A percentile compares a stretch with the other conserved stretches of the same genome.
Conservation (phyloP, 345 rosid genomes). For the Geranium rotundifolium region DNA sequence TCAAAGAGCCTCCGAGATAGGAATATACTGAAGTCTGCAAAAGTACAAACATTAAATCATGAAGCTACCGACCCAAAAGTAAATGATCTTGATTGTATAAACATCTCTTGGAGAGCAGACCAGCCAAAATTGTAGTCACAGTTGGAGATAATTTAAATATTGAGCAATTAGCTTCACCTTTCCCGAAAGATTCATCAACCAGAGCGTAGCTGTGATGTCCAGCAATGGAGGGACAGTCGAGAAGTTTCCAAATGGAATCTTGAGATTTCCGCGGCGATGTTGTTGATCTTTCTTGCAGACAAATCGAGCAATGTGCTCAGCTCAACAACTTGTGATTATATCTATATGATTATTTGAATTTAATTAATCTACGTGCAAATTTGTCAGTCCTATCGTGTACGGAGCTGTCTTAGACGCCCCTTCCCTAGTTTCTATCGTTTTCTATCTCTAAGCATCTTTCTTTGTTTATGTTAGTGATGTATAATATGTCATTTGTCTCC, state of each 20-base stretch:
- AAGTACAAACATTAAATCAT: too few relatives aligned
- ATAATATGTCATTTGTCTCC: too few relatives aligned
- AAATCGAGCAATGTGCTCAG: background rate
- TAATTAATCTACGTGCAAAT: background rate
- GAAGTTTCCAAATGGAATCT: background rate
- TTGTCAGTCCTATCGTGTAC: constrained; percentile 1
- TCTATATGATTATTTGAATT: background rate
- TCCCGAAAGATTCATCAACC: constrained; percentile 6
- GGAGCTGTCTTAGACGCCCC: background rate
- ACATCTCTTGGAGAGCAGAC: background rate
- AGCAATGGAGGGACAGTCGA: constrained; percentile 2
- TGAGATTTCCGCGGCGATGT: background rate
- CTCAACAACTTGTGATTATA: background rate
- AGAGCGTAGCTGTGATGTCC: constrained; percentile 16
- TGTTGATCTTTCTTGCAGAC: background rate
- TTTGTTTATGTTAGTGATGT: too few relatives aligned
- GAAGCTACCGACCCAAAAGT: background rate
- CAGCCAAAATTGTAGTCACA: background rate
- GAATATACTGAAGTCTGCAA: background rate
- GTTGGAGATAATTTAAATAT: background rate
- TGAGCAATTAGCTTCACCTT: constrained; percentile 1
- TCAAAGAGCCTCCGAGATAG: too few relatives aligned
- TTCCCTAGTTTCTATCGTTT: background rate
- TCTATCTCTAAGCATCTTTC: background rate
- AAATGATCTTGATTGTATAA: background rate